These are phyloP conservation scores for Fusarium sarcochroum DNA, from an alignment of 2,329 filamentous ascomycete genomes.

Conservation along the genomic window DNA sequence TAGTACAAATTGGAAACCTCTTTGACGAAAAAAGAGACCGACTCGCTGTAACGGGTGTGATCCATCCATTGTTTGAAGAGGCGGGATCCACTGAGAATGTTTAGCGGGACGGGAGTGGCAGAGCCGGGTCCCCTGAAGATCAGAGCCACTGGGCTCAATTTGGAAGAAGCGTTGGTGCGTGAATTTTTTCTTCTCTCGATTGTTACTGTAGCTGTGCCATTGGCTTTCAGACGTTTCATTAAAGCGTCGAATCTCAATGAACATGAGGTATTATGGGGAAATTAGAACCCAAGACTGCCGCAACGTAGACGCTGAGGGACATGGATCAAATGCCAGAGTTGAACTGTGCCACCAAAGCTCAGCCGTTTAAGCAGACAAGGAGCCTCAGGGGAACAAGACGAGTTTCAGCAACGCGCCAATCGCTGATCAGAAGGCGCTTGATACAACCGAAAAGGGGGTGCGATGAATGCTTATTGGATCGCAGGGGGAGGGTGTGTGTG, in stretches of 20 bases:
- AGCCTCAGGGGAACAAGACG: slow-evolving; percentile 27
- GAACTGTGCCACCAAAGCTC: slow-evolving; percentile 6
- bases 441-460: slow-evolving; percentile 31
- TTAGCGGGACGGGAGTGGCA: slow-evolving; percentile 40
- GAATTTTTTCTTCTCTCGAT: background rate
- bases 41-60: background rate
- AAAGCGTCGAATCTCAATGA: too few relatives aligned
- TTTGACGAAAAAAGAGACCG: slow-evolving; percentile 1
- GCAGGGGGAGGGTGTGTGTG: slow-evolving; percentile 5
- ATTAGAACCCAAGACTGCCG: background rate
- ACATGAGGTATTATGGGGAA: too few relatives aligned
- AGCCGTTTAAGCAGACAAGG: slow-evolving; percentile 16
- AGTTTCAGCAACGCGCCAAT: slow-evolving; percentile 39
- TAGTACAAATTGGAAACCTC: slow-evolving; percentile 1
- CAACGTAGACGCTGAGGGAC: slow-evolving; percentile 5
- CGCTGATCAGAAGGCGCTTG: slow-evolving; percentile 30
- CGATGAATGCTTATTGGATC: background rate
- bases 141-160: slow-evolving; percentile 7
- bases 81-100: slow-evolving; percentile 9
- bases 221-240: too few relatives aligned
- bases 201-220: too few relatives aligned
- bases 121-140: slow-evolving; percentile 36
- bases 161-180: background rate
- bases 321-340: slow-evolving; percentile 13
- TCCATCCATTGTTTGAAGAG: slow-evolving; percentile 2